phyloP scores from a whole-genome alignment of 2,329 filamentous ascomycete genomes.

The Talaromyces amestolkiae region DNA sequence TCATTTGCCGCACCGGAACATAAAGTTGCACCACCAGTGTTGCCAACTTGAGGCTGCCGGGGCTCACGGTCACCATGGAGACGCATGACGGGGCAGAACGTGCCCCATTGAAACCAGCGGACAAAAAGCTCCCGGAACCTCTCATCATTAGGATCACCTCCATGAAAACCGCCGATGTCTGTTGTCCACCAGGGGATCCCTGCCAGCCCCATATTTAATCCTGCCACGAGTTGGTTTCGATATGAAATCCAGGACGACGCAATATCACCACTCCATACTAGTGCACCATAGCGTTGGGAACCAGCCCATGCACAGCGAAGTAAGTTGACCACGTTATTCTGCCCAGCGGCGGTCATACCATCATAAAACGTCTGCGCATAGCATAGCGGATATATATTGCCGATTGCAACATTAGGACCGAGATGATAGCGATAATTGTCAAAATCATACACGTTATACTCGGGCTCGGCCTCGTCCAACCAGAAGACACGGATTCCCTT shows the following conservation, averaged over 20 bases:
- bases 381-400: conserved; percentile 60
- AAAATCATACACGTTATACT: conserved; percentile 64
- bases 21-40: conserved; percentile 37
- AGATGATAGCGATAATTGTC: conserved; percentile 64
- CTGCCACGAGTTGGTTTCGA: conserved; percentile 60
- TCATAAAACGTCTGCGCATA: conserved; percentile 62
- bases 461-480: conserved; percentile 68
- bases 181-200: conserved; percentile 69
- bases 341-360: conserved; percentile 53
- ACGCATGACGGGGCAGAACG: conserved; percentile 66
- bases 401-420: conserved; percentile 55
- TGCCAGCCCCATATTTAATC: conserved; percentile 63
- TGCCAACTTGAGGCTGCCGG: conserved; percentile 45
- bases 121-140: conserved; percentile 63
- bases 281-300: conserved; percentile 62
- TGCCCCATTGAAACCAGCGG: conserved; percentile 68
- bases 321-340: conserved; percentile 59
- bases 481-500: conserved; percentile 65
- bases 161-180: conserved; percentile 69
- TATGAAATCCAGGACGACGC: conserved; percentile 62
- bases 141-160: conserved; percentile 56
- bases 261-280: conserved; percentile 68
- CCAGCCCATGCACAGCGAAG: conserved; percentile 58
- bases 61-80: conserved; percentile 66
- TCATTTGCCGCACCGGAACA: conserved; percentile 57